Percentiles rank a stretch among this genome's conserved stretches.
phyloP scores from a whole-genome alignment of 2,329 filamentous ascomycete genomes.

The Geosmithia flava region DNA sequence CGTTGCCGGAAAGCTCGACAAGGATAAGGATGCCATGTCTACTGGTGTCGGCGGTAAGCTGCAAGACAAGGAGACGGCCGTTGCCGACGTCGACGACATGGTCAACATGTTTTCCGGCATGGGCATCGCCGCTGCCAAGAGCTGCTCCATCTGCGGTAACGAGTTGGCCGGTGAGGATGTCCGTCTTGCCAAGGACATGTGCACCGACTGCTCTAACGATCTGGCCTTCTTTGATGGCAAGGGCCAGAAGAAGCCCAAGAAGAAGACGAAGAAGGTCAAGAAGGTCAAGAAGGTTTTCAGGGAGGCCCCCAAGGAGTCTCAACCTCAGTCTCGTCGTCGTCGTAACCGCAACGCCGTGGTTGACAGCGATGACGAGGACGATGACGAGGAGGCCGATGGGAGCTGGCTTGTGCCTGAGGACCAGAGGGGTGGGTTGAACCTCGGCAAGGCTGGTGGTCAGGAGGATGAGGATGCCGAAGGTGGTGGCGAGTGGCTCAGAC shows the following conservation, averaged over 20 bases:
- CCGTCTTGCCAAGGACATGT: constrained; percentile 35
- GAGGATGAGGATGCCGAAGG: constrained; percentile 83
- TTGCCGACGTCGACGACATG: constrained; percentile 64
- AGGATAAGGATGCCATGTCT: constrained; percentile 74
- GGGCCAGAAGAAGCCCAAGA: constrained; percentile 21
- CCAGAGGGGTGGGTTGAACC: constrained; percentile 44
- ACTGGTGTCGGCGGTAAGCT: constrained; percentile 36
- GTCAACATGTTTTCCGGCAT: constrained; percentile 79
- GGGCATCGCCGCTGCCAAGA: constrained; percentile 56
- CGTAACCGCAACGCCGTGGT: constrained; percentile 38
- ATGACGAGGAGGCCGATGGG: constrained; percentile 57
- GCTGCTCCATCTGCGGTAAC: constrained; percentile 73
- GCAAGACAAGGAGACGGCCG: constrained; percentile 13
- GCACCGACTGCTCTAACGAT: constrained; percentile 64
- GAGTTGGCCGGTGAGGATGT: constrained; percentile 42
- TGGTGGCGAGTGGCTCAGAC: constrained; percentile 65
- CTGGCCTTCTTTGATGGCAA: constrained; percentile 46
- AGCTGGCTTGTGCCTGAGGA: constrained; percentile 70
- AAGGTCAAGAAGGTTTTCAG: constrained; percentile 5
- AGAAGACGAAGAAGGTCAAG: constrained; percentile 22
- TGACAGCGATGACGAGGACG: constrained; percentile 59
- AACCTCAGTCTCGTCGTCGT: constrained; percentile 6
- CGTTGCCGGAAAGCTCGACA: constrained; percentile 71
- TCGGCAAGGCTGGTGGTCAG: constrained; percentile 71
- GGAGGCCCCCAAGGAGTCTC: constrained; percentile 10